A percentile compares a stretch with the other conserved stretches of the same genome.
phyloP scores from a whole-genome alignment of 2,329 filamentous ascomycete genomes.

The Pseudogymnoascus sp. region DNA sequence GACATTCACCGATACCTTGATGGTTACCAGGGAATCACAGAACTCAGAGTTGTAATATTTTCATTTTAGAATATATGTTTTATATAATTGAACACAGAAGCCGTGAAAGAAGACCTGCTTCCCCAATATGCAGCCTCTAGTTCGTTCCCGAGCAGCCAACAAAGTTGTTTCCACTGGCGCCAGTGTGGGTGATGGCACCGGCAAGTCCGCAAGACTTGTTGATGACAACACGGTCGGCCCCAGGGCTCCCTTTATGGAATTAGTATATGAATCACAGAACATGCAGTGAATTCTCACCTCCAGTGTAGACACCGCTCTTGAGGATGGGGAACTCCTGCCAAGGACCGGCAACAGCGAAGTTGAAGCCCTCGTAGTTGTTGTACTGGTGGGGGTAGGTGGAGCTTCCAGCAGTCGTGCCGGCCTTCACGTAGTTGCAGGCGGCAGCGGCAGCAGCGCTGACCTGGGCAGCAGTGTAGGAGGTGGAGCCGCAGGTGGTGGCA shows the following conservation, averaged over 20 bases:
- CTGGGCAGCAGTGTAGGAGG: slow-evolving; percentile 44
- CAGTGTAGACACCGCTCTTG: slow-evolving; percentile 45
- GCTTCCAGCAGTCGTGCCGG: slow-evolving; percentile 34
- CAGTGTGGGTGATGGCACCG: slow-evolving; percentile 64
- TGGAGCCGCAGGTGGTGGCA: slow-evolving; percentile 47
- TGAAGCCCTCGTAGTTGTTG: slow-evolving; percentile 58
- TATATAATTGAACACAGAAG: background rate
- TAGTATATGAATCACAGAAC: slow-evolving; percentile 11
- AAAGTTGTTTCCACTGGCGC: slow-evolving; percentile 62
- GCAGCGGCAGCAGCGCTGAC: slow-evolving; percentile 45
- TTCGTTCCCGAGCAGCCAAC: slow-evolving; percentile 46
- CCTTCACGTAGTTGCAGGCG: slow-evolving; percentile 45
- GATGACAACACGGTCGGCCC: slow-evolving; percentile 62
- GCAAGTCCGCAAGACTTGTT: slow-evolving; percentile 50
- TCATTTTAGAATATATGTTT: background rate
- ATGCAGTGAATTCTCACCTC: slow-evolving; percentile 38
- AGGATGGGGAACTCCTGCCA: slow-evolving; percentile 61
- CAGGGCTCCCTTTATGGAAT: slow-evolving; percentile 47
- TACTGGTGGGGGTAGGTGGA: slow-evolving; percentile 51
- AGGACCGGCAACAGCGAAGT: slow-evolving; percentile 49
- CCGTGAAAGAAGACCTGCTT: background rate
- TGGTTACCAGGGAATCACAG: background rate
- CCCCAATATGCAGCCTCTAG: background rate
- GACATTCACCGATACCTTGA: background rate
- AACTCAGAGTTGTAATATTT: background rate